phyloP scores from a whole-genome alignment of 495 filamentous ascomycete genomes.

The Jackrogersella multiformis region DNA sequence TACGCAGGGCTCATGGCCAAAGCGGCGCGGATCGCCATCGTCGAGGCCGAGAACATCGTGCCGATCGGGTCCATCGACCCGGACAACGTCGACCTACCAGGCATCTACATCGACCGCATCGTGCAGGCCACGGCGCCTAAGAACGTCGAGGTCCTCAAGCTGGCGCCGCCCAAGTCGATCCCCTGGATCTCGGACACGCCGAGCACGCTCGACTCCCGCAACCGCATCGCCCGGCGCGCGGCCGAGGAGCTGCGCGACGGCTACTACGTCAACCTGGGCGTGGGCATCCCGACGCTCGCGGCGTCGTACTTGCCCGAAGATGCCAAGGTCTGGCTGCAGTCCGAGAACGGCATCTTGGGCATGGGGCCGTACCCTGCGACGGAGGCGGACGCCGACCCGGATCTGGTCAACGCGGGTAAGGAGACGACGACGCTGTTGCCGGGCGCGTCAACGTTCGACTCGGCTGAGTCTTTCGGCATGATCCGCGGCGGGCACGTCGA shows the following conservation, averaged over 20 bases:
- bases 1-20: slow-evolving; percentile 69
- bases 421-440: slow-evolving; percentile 67
- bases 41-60: slow-evolving; percentile 75
- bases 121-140: slow-evolving; percentile 65
- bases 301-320: slow-evolving; percentile 62
- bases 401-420: slow-evolving; percentile 70
- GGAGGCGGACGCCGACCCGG: slow-evolving; percentile 63
- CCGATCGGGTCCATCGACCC: slow-evolving; percentile 66
- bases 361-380: slow-evolving; percentile 69
- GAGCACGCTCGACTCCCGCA: slow-evolving; percentile 53
- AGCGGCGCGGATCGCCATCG: slow-evolving; percentile 69
- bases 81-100: slow-evolving; percentile 66
- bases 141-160: slow-evolving; percentile 65
- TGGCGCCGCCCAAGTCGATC: slow-evolving; percentile 34
- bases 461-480: slow-evolving; percentile 69
- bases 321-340: slow-evolving; percentile 65
- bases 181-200: slow-evolving; percentile 21
- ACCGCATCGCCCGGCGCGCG: slow-evolving; percentile 67
- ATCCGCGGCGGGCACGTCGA: slow-evolving; percentile 69
- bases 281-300: slow-evolving; percentile 70
- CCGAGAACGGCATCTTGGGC: slow-evolving; percentile 69
- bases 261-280: slow-evolving; percentile 73
- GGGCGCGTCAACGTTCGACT: slow-evolving; percentile 66
- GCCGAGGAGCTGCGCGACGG: slow-evolving; percentile 71
- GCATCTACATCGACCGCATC: slow-evolving; percentile 71